Base-by-base conservation (phyloP, 139 green algal species). In the Prasinococcaceae sp. region DNA sequence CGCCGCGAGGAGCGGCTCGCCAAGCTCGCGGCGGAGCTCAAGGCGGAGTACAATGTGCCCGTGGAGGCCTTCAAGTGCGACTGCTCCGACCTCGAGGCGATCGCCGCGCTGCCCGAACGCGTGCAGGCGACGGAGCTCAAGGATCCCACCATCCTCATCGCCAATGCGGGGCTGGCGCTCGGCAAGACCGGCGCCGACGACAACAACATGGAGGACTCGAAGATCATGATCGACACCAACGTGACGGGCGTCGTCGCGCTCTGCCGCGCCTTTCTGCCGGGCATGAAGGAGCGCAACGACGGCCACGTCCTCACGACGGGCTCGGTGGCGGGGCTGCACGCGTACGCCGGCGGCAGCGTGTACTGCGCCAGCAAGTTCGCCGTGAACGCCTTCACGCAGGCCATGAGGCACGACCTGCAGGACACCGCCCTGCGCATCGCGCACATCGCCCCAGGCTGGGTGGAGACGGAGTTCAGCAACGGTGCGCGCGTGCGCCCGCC, bases 241-340 rank as follows among this genome's bases (percentile, higher is more conserved):
- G 58, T 85, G 22, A 72, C 68, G 30, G 53, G 54, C 5, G 72
- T 92, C 2, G 65, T 84, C 9, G 68, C 72, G 2, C 58, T 92
- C 22, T 84, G 72, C 1, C 66, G 73, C 33, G 53, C 67, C 0
- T 79, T 86, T 45, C 36, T 58, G 8, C 35, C 61, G 8, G 73
- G 65, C 50, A 92, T 92, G 82, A 51, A 80, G 19, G 55, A 50
- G 12, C 64, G 79, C 20, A 79, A 85, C 52, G 41, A 35, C 2
- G 83, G 83, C 1, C 79, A 90, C 64, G 71, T 93, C 38, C 62
- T 93, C 22, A 90, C 81, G 54, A 81, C 92, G 23, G 77, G 63
- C 0, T 81, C 69, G 24, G 72, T 84, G 27, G 83, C 83, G 6
- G 83, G 63, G 1, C 48, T 75, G 23, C 75, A 88, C 44, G 52